Evolutionary conservation across 805 yeast genomes (phyloP), one percentile per base, ranked within the genome.

Genomic region (Zygosaccharomyces pseudorouxii): DNA sequence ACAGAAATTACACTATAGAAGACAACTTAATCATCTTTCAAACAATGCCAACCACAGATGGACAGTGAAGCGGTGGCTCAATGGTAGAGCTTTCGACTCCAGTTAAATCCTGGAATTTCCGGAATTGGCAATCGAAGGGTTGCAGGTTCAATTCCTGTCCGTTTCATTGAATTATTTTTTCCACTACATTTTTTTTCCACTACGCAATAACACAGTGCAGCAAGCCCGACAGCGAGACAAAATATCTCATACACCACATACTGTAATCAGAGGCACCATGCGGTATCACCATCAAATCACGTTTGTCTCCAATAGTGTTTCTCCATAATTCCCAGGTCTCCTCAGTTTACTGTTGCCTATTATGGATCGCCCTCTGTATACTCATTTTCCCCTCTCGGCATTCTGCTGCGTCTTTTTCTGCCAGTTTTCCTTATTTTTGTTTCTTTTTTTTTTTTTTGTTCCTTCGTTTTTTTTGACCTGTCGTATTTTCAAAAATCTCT

Each of bases 61-160:
- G 37, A 33, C 37, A 40, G 39, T 55, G 79, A 75, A 75, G 78
- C 76, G 74, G 77, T 75, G 79, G 80, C 79, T 76, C 79, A 76
- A 76, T 75, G 79, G 80, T 75, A 76, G 80, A 76, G 80, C 79
- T 74, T 76, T 75, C 75, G 80, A 75, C 75, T 76, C 81, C 81
- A 76, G 71, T 63, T 61, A 55, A 50, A 58, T 51, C 50, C 58
- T 59, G 63, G 63, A 31, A 46, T 38, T 45, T 48, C 50, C 50
- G 30, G 58, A 53, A 52, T 56, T 63, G 64, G 69, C 68, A 71
- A 77, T 77, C 84, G 77, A 77, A 78, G 75, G 84, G 83, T 78
- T 78, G 83, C 83, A 78, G 82, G 84, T 79, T 79, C 84, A 75
- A 79, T 76, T 79, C 84, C 82, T 78, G 84, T 78, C 81, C 79